phyloP scores from a whole-genome alignment of 2,329 filamentous ascomycete genomes.

The Escovopsis sp. region DNA sequence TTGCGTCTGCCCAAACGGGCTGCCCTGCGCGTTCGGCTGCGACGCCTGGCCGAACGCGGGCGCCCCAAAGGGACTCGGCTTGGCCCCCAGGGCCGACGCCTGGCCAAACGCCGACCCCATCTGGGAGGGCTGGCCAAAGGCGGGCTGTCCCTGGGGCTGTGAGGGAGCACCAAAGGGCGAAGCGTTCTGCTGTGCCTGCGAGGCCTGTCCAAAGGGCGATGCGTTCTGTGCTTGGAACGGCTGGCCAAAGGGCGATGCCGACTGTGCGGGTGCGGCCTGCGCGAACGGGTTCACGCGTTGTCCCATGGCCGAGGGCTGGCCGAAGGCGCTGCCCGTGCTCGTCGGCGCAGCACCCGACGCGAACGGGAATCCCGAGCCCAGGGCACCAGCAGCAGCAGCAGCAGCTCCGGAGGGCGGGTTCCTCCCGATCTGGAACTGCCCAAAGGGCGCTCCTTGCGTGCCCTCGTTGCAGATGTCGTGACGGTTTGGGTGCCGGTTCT shows the following conservation, averaged over 20 bases:
- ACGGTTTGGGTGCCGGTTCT: conserved; percentile 62
- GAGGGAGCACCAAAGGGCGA: too few relatives aligned
- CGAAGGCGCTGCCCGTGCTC: conserved; percentile 21
- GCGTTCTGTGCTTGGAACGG: conserved; percentile 11
- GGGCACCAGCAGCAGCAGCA: not conserved
- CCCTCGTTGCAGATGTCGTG: conserved; percentile 44
- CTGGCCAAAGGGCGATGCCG: conserved; percentile 15
- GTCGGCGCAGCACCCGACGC: conserved; percentile 12
- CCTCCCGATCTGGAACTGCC: conserved; percentile 29
- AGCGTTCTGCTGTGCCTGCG: conserved; percentile 8
- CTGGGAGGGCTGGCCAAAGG: conserved; percentile 25
- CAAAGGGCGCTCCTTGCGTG: conserved; percentile 28
- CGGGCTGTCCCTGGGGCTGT: conserved; percentile 6
- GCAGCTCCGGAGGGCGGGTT: conserved; percentile 11
- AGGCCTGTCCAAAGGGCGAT: conserved; percentile 26
- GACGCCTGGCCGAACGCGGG: conserved; percentile 22
- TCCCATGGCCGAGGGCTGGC: conserved; percentile 17
- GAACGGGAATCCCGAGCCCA: conserved; percentile 11
- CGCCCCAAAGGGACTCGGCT: conserved; percentile 21
- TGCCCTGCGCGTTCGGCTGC: conserved; percentile 13
- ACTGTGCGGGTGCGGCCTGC: conserved; percentile 18
- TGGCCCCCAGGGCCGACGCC: conserved; percentile 19
- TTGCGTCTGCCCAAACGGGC: conserved; percentile 17
- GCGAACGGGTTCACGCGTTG: conserved; percentile 20
- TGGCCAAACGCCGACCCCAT: conserved; percentile 24